These are phyloP conservation scores for Xerocomellus intermedius DNA, from an alignment of 768 basidiomycete genomes.

Conservation along the genomic window DNA sequence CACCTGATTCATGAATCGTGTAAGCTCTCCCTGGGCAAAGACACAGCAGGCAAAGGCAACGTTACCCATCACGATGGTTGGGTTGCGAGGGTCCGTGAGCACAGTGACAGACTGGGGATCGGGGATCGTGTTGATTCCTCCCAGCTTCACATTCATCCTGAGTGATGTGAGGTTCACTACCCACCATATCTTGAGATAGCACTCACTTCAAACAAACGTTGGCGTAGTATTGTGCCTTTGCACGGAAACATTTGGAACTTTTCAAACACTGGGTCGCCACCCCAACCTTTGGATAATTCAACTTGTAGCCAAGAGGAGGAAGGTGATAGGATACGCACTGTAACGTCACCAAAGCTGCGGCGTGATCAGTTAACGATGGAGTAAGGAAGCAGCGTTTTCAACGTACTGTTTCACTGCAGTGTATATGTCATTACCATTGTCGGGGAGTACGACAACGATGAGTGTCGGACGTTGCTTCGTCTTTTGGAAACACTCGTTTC, in stretches of 20 bases:
- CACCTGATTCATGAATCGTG: slow-evolving; percentile 42
- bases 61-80: slow-evolving; percentile 79
- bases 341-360: slow-evolving; percentile 69
- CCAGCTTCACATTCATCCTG: slow-evolving; percentile 82
- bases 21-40: background rate
- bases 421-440: slow-evolving; percentile 74
- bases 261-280: slow-evolving; percentile 81
- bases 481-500: slow-evolving; percentile 43
- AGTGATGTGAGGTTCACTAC: background rate
- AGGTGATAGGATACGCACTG: slow-evolving; percentile 33
- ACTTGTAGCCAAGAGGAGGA: background rate
- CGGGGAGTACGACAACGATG: slow-evolving; percentile 68
- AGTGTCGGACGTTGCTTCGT: slow-evolving; percentile 48
- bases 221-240: slow-evolving; percentile 76
- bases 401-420: slow-evolving; percentile 76
- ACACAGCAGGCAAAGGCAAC: background rate
- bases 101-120: slow-evolving; percentile 63
- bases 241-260: slow-evolving; percentile 58
- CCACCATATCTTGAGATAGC: background rate
- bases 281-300: slow-evolving; percentile 47
- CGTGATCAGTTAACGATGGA: background rate
- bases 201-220: slow-evolving; percentile 78
- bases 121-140: slow-evolving; percentile 79
- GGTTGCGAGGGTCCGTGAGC: slow-evolving; percentile 66
- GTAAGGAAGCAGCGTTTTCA: background rate